Evolutionary conservation across 2,329 filamentous ascomycete species (phyloP).

Genomic region (Cladosporium austrohemisphaericum): DNA sequence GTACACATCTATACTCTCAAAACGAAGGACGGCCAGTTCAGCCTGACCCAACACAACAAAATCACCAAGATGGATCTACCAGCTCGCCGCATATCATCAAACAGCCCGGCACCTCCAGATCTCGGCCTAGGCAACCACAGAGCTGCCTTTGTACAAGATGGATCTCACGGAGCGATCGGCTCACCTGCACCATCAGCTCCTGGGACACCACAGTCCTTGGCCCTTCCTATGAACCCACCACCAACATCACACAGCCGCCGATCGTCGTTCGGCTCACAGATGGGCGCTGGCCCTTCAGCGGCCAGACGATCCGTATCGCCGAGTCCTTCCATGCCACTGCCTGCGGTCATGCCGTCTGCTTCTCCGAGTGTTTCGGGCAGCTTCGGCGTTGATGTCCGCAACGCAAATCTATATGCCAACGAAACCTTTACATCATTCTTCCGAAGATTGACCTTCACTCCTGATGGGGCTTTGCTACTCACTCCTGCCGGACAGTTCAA

Average conservation of each 20-base stretch:
- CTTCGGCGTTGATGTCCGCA: conserved; percentile 62
- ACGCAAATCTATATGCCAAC: conserved; percentile 89
- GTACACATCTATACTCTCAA: conserved; percentile 96
- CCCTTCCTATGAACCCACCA: conserved; percentile 93
- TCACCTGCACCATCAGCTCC: conserved; percentile 89
- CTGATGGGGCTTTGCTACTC: conserved; percentile 87
- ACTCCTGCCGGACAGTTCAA: conserved; percentile 96
- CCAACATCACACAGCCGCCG: conserved; percentile 85
- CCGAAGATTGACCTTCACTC: conserved; percentile 85
- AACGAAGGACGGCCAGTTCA: conserved; percentile 94
- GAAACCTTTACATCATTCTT: conserved; percentile 98
- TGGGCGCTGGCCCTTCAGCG: conserved; percentile 66
- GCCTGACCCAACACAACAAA: conserved; percentile 72
- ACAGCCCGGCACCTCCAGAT: conserved; percentile 87
- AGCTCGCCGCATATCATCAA: conserved; percentile 80
- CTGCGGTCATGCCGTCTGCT: conserved; percentile 90
- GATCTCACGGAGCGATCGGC: conserved; percentile 57
- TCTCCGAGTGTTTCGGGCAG: conserved; percentile 74
- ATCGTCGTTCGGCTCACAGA: conserved; percentile 76
- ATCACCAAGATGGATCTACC: conserved; percentile 93
- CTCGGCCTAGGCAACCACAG: conserved; percentile 52
- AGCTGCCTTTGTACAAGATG: conserved; percentile 58
- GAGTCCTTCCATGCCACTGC: conserved; percentile 86
- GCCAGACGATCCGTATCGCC: conserved; percentile 80
- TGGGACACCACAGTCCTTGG: conserved; percentile 84